phyloP scores from a whole-genome alignment of 768 basidiomycete species.

The Podaxis mareebaensis region DNA sequence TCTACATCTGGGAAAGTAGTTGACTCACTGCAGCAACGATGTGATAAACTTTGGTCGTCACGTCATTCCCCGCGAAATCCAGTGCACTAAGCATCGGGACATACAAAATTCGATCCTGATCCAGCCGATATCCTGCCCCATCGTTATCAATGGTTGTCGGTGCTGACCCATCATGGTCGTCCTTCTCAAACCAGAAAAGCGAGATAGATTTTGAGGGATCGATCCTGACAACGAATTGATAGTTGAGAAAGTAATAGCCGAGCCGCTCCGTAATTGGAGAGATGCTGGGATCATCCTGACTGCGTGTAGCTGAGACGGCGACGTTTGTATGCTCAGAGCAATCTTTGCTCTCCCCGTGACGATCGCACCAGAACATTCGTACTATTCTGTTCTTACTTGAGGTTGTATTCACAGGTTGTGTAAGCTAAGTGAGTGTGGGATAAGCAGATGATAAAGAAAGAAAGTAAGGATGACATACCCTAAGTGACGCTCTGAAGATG shows the following conservation, averaged over 20 bases:
- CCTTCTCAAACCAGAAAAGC: slow-evolving; percentile 42
- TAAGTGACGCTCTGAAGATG: slow-evolving; percentile 31
- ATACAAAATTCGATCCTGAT: slow-evolving; percentile 36
- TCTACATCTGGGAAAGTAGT: background rate
- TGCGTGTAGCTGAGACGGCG: slow-evolving; percentile 22
- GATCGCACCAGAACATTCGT: slow-evolving; percentile 36
- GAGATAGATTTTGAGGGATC: slow-evolving; percentile 33
- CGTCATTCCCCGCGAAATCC: slow-evolving; percentile 5
- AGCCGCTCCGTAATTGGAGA: slow-evolving; percentile 29
- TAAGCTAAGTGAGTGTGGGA: slow-evolving; percentile 21
- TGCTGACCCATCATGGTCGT: slow-evolving; percentile 33
- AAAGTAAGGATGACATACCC: slow-evolving; percentile 25
- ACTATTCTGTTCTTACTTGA: slow-evolving; percentile 28
- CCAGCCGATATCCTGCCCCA: slow-evolving; percentile 32
- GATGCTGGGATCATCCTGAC: slow-evolving; percentile 25
- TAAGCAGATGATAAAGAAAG: background rate
- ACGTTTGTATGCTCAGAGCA: slow-evolving; percentile 26
- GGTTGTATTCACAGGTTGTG: slow-evolving; percentile 24
- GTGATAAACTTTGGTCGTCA: slow-evolving; percentile 9
- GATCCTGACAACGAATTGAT: slow-evolving; percentile 35
- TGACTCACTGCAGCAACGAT: slow-evolving; percentile 19
- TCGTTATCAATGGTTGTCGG: slow-evolving; percentile 33
- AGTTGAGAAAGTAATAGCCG: slow-evolving; percentile 32
- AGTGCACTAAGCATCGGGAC: slow-evolving; percentile 30
- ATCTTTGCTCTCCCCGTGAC: slow-evolving; percentile 27